Conservation (phyloP, 257 asterid species). For the Henckelia pumila region DNA sequence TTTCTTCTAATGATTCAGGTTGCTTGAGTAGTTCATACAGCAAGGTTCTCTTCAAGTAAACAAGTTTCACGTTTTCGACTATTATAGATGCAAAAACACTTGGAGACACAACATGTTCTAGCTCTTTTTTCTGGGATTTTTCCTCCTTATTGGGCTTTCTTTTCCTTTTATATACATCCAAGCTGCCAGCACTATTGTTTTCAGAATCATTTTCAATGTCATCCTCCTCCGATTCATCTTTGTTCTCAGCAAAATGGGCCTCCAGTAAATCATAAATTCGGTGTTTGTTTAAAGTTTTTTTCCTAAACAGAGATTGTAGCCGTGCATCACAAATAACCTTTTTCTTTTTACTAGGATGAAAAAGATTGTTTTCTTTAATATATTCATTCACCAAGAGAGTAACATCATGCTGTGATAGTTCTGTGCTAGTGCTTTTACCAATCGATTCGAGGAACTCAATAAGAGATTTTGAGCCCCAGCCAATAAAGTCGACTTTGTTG, state of each 20-base stretch:
- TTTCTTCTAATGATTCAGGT: conserved; percentile 58
- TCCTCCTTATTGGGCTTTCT: conserved; percentile 32
- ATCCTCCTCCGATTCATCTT: conserved; percentile 50
- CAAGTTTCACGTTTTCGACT: conserved; percentile 66
- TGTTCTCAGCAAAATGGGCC: conserved; percentile 54
- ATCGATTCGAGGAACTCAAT: conserved; percentile 57
- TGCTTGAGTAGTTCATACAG: conserved; percentile 49
- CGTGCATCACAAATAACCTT: conserved; percentile 50
- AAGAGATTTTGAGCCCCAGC: conserved; percentile 82
- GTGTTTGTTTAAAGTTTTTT: conserved; percentile 33
- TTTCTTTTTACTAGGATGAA: conserved; percentile 47
- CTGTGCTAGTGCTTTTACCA: conserved; percentile 47
- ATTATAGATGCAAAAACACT: conserved; percentile 54
- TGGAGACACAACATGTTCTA: conserved; percentile 23
- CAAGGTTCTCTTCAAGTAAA: conserved; percentile 70
- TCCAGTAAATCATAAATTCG: conserved; percentile 55
- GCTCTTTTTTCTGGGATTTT: conserved; percentile 25
- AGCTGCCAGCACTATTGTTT: conserved; percentile 22
- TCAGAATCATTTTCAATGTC: conserved; percentile 36
- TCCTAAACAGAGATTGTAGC: conserved; percentile 50
- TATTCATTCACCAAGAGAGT: conserved; percentile 46
- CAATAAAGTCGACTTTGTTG: conserved; percentile 45
- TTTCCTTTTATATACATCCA: conserved; percentile 31
- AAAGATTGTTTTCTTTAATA: conserved; percentile 46
- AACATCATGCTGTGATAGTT: conserved; percentile 56